Evolutionary conservation across 202 grass and related monocot genomes (phyloP).

Genomic region (Digitaria exilis): DNA sequence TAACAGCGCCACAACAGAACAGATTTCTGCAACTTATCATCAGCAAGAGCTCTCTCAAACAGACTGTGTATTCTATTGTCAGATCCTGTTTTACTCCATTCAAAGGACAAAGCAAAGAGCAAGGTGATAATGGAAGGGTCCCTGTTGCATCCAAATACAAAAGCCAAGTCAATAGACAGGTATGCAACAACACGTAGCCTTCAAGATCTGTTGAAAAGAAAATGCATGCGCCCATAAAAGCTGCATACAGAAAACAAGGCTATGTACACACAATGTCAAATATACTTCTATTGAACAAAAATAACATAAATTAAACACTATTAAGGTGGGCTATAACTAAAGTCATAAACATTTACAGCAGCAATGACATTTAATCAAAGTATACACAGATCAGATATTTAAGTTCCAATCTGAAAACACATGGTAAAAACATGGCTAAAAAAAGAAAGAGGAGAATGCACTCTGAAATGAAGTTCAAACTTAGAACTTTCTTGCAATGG

Average conservation of each 20-base stretch:
- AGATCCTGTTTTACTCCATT: conserved; percentile 75
- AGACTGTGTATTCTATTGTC: conserved; percentile 82
- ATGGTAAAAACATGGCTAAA: background rate
- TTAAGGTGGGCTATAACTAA: background rate
- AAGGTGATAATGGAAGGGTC: conserved; percentile 73
- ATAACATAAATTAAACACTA: background rate
- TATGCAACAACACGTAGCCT: conserved; percentile 5
- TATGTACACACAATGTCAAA: background rate
- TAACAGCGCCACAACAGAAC: conserved; percentile 89
- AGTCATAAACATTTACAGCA: background rate
- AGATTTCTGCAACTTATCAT: conserved; percentile 89
- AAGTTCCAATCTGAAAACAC: background rate
- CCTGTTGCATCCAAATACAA: conserved; percentile 49
- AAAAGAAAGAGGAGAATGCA: background rate
- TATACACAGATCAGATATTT: background rate
- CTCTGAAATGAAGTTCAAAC: background rate
- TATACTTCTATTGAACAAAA: conserved; percentile 13
- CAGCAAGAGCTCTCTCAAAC: conserved; percentile 87
- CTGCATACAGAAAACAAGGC: conserved; percentile 1
- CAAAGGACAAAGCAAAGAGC: conserved; percentile 87
- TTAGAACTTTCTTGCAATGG: background rate
- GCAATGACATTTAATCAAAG: conserved; percentile 9
- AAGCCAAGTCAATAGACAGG: conserved; percentile 25
- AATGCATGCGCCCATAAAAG: background rate
- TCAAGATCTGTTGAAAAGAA: conserved; percentile 24